A percentile compares a stretch with the other conserved stretches of the same genome.
phyloP scores from a whole-genome alignment of 2,329 filamentous ascomycete species.

The Rhexocercosporidium sp. region DNA sequence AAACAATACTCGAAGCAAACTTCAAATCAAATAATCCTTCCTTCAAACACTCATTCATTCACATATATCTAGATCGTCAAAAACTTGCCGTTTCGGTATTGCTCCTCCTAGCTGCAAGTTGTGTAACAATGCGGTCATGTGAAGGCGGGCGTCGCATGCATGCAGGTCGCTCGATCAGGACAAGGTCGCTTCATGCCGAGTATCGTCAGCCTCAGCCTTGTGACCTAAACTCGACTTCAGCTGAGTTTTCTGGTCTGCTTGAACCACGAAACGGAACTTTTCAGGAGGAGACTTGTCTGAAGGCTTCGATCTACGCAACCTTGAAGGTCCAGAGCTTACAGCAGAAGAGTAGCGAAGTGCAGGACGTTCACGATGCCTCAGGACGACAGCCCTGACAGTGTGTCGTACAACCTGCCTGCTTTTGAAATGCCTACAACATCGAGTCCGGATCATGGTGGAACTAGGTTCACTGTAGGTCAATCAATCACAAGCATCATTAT shows the following conservation, averaged over 20 bases:
- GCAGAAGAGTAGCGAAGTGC: too few species aligned
- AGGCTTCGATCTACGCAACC: too few species aligned
- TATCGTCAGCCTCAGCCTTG: conserved; percentile 9
- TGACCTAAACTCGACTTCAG: conserved; percentile 1
- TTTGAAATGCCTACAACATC: too few species aligned
- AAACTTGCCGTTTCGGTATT: too few species aligned
- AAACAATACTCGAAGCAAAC: background rate
- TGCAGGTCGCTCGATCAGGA: background rate
- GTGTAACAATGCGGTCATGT: background rate
- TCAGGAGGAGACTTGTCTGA: background rate
- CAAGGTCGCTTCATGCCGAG: background rate
- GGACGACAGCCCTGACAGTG: background rate
- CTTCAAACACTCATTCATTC: too few species aligned
- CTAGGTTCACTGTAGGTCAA: too few species aligned
- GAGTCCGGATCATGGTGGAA: too few species aligned
- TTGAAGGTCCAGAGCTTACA: too few species aligned
- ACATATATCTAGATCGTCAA: too few species aligned
- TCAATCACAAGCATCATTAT: too few species aligned
- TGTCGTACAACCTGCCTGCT: background rate
- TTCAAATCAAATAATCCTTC: too few species aligned
- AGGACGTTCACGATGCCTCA: background rate
- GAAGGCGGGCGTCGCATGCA: background rate
- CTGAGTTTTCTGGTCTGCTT: background rate
- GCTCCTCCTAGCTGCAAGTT: too few species aligned
- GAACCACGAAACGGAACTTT: background rate